phyloP scores from a whole-genome alignment of 495 filamentous ascomycete genomes.

The Corynascus novoguineensis region DNA sequence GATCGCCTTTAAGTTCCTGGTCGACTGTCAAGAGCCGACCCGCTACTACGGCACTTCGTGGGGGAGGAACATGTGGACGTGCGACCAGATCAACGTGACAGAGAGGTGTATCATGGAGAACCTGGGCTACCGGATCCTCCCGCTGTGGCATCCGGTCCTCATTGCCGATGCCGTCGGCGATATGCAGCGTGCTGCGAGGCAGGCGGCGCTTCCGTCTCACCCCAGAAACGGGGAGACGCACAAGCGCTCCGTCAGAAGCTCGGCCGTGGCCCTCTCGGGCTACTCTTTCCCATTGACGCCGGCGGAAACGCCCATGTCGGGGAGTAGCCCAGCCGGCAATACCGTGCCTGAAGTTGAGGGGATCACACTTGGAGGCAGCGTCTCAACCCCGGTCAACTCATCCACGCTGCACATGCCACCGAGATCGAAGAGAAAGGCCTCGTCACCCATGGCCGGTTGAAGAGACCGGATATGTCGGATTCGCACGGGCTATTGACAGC shows the following conservation, averaged over 20 bases:
- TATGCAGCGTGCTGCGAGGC: constrained; percentile 49
- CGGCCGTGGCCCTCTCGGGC: constrained; percentile 34
- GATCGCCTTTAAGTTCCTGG: constrained; percentile 50
- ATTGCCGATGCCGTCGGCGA: constrained; percentile 47
- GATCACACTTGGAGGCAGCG: constrained; percentile 9
- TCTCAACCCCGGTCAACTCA: background rate
- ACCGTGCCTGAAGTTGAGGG: constrained; percentile 1
- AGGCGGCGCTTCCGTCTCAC: constrained; percentile 21
- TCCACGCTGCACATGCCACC: background rate
- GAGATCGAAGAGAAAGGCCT: constrained; percentile 3
- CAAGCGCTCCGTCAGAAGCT: constrained; percentile 37
- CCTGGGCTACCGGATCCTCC: constrained; percentile 47
- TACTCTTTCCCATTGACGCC: constrained; percentile 39
- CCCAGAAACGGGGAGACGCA: constrained; percentile 23
- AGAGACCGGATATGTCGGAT: background rate
- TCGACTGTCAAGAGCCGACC: constrained; percentile 43
- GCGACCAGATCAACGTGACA: constrained; percentile 51
- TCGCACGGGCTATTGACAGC: background rate
- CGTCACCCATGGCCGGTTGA: constrained; percentile 9
- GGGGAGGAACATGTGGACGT: constrained; percentile 47
- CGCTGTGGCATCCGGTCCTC: constrained; percentile 42
- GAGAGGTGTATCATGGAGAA: constrained; percentile 52
- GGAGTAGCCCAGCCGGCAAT: constrained; percentile 11
- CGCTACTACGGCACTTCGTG: constrained; percentile 39
- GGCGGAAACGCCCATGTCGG: constrained; percentile 35